Conservation (phyloP, 2,329 filamentous ascomycete genomes). For the Botrytis byssoidea region DNA sequence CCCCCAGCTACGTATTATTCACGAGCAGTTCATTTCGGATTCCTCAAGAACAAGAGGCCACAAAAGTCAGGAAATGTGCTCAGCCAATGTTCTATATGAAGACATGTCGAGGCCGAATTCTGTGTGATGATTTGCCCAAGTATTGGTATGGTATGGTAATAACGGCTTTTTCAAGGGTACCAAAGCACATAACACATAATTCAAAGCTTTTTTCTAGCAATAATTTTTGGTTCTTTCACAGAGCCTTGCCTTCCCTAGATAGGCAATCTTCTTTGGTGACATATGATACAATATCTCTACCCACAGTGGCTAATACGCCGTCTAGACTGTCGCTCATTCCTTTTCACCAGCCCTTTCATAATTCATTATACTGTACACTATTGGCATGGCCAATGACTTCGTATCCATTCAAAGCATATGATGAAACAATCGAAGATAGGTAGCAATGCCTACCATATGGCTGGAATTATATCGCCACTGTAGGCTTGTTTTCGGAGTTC, state of each 20-base stretch:
- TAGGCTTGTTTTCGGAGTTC: background rate
- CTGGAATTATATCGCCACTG: background rate
- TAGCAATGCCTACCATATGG: background rate
- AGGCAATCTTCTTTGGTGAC: background rate
- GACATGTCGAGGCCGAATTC: background rate
- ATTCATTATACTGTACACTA: conserved; percentile 5
- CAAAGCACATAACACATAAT: background rate
- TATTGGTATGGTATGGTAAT: background rate
- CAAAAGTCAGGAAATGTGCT: background rate
- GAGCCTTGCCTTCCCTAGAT: background rate
- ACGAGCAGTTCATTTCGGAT: background rate
- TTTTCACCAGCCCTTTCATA: background rate
- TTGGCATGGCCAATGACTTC: background rate
- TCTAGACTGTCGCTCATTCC: background rate
- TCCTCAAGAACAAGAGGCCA: background rate
- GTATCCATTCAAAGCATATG: background rate
- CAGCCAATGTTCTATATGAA: background rate
- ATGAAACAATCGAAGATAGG: background rate
- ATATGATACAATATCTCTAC: background rate
- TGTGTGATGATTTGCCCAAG: too few species aligned
- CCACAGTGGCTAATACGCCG: background rate
- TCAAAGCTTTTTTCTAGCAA: background rate
- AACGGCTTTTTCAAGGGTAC: background rate
- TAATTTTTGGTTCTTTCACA: background rate
- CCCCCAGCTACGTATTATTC: background rate